Base-by-base conservation (phyloP, 169 alveolate species). In the Plasmodium gonderi region DNA sequence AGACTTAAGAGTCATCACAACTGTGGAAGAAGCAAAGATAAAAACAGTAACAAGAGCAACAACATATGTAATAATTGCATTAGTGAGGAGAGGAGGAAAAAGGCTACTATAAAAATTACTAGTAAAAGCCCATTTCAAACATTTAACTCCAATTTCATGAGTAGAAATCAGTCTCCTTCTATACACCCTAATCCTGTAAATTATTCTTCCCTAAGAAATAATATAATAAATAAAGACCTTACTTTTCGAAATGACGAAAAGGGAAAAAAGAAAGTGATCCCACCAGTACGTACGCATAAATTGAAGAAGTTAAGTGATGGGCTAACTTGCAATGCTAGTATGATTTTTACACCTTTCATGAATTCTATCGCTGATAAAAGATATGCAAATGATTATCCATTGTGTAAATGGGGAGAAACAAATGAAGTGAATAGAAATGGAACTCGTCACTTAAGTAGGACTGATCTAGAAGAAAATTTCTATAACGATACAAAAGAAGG, bases 21-120 rank as follows among this genome's bases (percentile, higher is more conserved):
- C 8, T 72, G 54, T 12, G 65, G n/a, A n/a, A n/a, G n/a, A n/a
- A n/a, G n/a, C n/a, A n/a, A n/a, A n/a, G n/a, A n/a, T n/a, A n/a
- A n/a, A n/a, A n/a, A n/a, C n/a, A n/a, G n/a, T n/a, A n/a, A n/a
- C n/a, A n/a, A n/a, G n/a, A n/a, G n/a, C n/a, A n/a, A 69, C 6
- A 76, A 49, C 72, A 20, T 12, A 23, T n/a, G 3, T 69, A 40
- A 14, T 40, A 79, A 79, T 51, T 3, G 40, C 6, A 33, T 26
- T 0, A 42, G 64, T 20, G 42, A 12, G 7, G 23, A 42, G 26
- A 29, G 36, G 9, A 44, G 64, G 29, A 83, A 83, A 38, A 83
- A 76, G 44, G 92, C 92, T n/a, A 72, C 42, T 74, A 83, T 83
- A 83, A 83, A 83, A 83, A 83, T 83, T 31, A 64, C 92, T 14